Conservation (phyloP, 2,329 filamentous ascomycete genomes). For the Dothideomycetes sp. region DNA sequence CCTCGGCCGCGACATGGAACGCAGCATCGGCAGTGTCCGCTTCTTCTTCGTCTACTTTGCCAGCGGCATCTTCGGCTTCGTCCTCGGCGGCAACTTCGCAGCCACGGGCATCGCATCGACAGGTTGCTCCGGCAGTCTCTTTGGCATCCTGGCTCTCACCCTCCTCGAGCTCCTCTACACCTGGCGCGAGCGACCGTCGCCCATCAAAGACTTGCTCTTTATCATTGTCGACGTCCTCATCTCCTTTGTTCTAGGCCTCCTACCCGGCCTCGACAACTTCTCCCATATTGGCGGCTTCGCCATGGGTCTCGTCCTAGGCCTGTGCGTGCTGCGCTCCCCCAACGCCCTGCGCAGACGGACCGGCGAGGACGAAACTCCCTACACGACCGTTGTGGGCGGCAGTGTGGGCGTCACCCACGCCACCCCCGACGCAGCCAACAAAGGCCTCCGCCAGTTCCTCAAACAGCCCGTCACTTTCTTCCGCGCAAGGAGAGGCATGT, state of each 20-base stretch:
- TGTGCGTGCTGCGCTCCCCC: conserved; percentile 82
- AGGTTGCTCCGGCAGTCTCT: conserved; percentile 81
- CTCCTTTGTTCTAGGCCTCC: conserved; percentile 80
- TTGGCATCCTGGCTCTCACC: conserved; percentile 80
- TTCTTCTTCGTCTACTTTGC: conserved; percentile 85
- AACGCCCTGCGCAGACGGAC: conserved; percentile 66
- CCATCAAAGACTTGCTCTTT: conserved; percentile 76
- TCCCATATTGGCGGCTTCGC: conserved; percentile 93
- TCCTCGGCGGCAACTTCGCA: conserved; percentile 89
- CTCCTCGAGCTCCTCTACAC: conserved; percentile 87
- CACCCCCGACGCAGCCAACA: conserved; percentile 6
- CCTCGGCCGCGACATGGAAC: conserved; percentile 85
- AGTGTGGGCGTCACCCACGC: conserved; percentile 24
- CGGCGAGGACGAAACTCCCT: conserved; percentile 57
- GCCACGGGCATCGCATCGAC: conserved; percentile 67
- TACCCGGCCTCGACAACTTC: conserved; percentile 94
- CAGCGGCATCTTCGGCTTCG: conserved; percentile 89
- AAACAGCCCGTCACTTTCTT: conserved; percentile 61
- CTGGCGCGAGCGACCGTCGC: conserved; percentile 68
- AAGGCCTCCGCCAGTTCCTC: conserved; percentile 30
- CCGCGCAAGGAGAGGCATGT: conserved; percentile 80
- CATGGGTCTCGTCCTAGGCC: conserved; percentile 77
- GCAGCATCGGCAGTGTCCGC: conserved; percentile 74
- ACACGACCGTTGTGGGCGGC: conserved; percentile 55
- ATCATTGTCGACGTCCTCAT: conserved; percentile 77